Percentiles rank a stretch among this genome's conserved stretches.
Evolutionary conservation across 2,329 filamentous ascomycete genomes (phyloP).

Genomic region (Aspergillus candidus): DNA sequence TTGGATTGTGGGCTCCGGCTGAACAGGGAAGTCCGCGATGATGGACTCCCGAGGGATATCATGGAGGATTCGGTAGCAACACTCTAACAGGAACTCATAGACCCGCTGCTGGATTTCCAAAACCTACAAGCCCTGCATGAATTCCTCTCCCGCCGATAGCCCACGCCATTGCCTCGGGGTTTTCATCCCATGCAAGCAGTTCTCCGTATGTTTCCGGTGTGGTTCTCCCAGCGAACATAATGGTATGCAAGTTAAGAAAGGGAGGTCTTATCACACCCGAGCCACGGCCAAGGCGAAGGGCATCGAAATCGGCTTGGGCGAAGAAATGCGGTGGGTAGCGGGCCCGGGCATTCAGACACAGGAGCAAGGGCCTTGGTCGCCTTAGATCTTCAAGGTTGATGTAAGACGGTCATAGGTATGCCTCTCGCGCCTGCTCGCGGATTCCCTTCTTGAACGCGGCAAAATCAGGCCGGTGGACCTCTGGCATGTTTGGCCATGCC

Average conservation of each 20-base stretch:
- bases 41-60: conserved; percentile 38
- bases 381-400: conserved; percentile 54
- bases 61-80: conserved; percentile 44
- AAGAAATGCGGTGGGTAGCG: conserved; percentile 45
- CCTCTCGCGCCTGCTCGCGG: conserved; percentile 22
- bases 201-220: conserved; percentile 31
- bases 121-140: conserved; percentile 44
- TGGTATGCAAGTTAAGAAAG: conserved; percentile 28
- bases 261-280: conserved; percentile 16
- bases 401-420: conserved; percentile 48
- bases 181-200: conserved; percentile 32
- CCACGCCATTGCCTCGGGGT: conserved; percentile 36
- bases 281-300: conserved; percentile 25
- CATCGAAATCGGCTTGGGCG: conserved; percentile 40
- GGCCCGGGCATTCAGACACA: conserved; percentile 51
- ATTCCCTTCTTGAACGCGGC: conserved; percentile 21
- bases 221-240: conserved; percentile 29
- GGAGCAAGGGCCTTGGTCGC: conserved; percentile 38
- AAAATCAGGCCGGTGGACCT: conserved; percentile 49
- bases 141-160: conserved; percentile 32
- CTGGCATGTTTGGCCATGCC: conserved; percentile 48
- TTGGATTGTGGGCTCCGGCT: conserved; percentile 21
- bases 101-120: conserved; percentile 49
- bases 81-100: conserved; percentile 46
- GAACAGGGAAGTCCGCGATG: conserved; percentile 25